Conservation (phyloP, 2,329 filamentous ascomycete genomes). For the Aciculosporium take region DNA sequence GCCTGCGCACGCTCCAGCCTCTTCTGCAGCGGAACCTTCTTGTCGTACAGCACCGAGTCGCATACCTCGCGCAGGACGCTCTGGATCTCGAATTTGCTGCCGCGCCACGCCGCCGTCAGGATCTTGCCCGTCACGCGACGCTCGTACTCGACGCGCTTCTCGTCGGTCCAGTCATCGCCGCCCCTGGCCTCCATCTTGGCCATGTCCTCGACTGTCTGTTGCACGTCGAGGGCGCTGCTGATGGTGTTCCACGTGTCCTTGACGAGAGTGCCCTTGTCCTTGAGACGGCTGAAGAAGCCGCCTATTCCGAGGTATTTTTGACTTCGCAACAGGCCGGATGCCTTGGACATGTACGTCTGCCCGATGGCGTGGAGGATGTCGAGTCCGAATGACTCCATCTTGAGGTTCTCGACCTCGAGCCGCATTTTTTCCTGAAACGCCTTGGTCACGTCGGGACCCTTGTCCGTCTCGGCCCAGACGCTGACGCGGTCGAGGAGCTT, state of each 20-base stretch:
- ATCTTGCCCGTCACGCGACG: slow-evolving; percentile 95
- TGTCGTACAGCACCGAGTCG: slow-evolving; percentile 68
- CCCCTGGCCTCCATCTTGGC: slow-evolving; percentile 87
- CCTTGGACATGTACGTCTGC: slow-evolving; percentile 78
- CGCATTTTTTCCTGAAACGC: slow-evolving; percentile 91
- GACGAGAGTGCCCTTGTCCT: slow-evolving; percentile 90
- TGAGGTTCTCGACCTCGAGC: slow-evolving; percentile 91
- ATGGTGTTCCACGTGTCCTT: slow-evolving; percentile 99
- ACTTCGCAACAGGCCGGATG: slow-evolving; percentile 73
- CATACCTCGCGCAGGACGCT: slow-evolving; percentile 89
- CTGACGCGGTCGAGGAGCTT: slow-evolving; percentile 84
- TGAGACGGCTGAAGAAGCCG: slow-evolving; percentile 85
- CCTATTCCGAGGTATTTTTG: slow-evolving; percentile 95
- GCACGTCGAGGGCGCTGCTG: slow-evolving; percentile 86
- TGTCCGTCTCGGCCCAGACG: slow-evolving; percentile 96
- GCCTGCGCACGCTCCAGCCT: slow-evolving; percentile 83
- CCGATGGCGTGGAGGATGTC: slow-evolving; percentile 95
- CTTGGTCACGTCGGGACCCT: slow-evolving; percentile 64
- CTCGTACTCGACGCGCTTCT: slow-evolving; percentile 92
- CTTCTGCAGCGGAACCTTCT: slow-evolving; percentile 69
- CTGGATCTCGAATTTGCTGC: slow-evolving; percentile 96
- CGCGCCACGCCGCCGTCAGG: slow-evolving; percentile 87
- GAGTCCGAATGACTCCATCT: slow-evolving; percentile 97
- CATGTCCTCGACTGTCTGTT: slow-evolving; percentile 99
- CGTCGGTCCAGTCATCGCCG: slow-evolving; percentile 95